Evolutionary conservation across 805 yeast genomes (phyloP).

Genomic region (Schwanniomyces vanrijiae): DNA sequence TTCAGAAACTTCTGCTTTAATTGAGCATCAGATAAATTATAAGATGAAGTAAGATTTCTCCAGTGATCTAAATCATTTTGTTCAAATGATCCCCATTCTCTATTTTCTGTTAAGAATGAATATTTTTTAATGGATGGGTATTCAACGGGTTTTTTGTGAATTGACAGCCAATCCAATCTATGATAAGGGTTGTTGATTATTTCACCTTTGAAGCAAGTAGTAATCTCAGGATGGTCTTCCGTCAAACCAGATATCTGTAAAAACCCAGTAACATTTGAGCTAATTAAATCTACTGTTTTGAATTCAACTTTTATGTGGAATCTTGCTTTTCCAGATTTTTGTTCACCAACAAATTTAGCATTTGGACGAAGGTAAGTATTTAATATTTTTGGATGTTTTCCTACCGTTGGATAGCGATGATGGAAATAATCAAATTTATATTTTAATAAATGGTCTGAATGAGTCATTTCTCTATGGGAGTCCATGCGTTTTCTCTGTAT

Average conservation of each 20-base stretch:
- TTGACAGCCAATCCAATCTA: constrained; percentile 19
- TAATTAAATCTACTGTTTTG: constrained; percentile 62
- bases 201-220: constrained; percentile 74
- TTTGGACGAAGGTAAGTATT: constrained; percentile 56
- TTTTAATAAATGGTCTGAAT: background rate
- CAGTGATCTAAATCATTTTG: constrained; percentile 50
- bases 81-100: constrained; percentile 52
- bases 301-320: constrained; percentile 71
- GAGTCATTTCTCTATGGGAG: background rate
- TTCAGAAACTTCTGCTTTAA: constrained; percentile 24
- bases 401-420: background rate
- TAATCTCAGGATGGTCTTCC: constrained; percentile 57
- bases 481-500: background rate
- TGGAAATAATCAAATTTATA: constrained; percentile 3
- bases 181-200: constrained; percentile 54
- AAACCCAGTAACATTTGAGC: constrained; percentile 56
- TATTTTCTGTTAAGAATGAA: constrained; percentile 59
- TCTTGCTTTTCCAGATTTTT: constrained; percentile 63
- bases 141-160: constrained; percentile 4
- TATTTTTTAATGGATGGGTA: constrained; percentile 24
- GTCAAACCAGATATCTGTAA: constrained; percentile 66
- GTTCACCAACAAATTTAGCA: constrained; percentile 63
- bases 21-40: constrained; percentile 47
- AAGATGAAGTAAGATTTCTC: constrained; percentile 47
- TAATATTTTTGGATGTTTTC: constrained; percentile 32